Base-by-base conservation (phyloP, 805 yeast genomes). In the Peterozyma toletana region DNA sequence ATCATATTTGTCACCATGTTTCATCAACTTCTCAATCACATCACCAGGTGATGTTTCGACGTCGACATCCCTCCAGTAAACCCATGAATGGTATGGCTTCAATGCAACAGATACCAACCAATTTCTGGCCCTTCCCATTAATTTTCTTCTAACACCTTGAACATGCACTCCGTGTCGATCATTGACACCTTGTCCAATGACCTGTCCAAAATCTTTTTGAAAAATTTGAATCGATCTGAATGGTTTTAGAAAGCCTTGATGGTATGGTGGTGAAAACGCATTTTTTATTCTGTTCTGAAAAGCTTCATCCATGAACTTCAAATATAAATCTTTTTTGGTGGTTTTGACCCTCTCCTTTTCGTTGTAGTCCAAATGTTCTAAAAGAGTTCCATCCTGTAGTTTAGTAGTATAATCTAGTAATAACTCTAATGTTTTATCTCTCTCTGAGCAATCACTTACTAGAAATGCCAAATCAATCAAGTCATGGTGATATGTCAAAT, bases 31-130 rank as follows among this genome's bases (percentile, higher is more conserved):
- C 60, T 86, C 80, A 48, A 86, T 75, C 39, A 86, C 81, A 37
- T 81, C 71, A 5, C 87, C 88, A 0, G 91, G 90, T 51, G 86
- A 79, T n/a, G 84, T 70, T 56, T 86, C 95, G 41, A 86, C 79
- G 56, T 86, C 95, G 2, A 78, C 93, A 60, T 86, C 95, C 67
- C 95, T 72, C 95, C 95, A 86, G 57, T 85, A 85, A 11, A 86
- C 91, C 95, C 95, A 86, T 1, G 91, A 83, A 60, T 86, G 95
- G 55, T 86, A 82, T 3, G 95, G 88, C 56, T 83, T 78, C 46
- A 86, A 66, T 0, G 93, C 86, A 37, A 75, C 75, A 1, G 86
- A 73, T 5, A 86, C 75, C 39, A 86, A 65, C 95, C 95, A 86
- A 57, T 86, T 86, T 62, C 95, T 71, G 1, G 95, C 93, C 46